Percentiles rank a stretch among this genome's conserved stretches.
phyloP scores from a whole-genome alignment of 2,329 filamentous ascomycete species.

The Myotisia sp. region DNA sequence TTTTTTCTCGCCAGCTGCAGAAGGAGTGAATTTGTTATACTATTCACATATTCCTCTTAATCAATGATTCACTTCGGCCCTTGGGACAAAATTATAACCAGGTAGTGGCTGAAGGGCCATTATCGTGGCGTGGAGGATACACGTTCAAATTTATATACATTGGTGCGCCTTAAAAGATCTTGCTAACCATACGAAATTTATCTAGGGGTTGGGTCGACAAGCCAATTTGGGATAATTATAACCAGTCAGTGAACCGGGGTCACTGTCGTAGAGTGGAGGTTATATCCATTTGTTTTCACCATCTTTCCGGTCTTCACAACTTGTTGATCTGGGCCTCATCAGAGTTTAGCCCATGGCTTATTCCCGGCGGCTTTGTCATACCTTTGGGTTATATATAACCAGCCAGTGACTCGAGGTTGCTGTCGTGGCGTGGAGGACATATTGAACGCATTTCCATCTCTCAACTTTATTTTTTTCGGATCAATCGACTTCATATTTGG shows the following conservation, averaged over 20 bases:
- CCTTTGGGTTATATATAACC: background rate
- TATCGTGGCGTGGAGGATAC: conserved; percentile 7
- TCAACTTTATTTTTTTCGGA: too few species aligned
- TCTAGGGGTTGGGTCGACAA: too few species aligned
- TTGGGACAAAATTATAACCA: background rate
- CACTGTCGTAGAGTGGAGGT: conserved; percentile 4
- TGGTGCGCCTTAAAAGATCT: background rate
- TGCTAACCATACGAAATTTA: background rate
- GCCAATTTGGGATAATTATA: conserved; percentile 1
- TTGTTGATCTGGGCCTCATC: background rate
- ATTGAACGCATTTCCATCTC: too few species aligned
- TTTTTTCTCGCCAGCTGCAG: too few species aligned
- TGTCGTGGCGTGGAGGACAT: too few species aligned
- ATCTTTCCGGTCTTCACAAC: background rate
- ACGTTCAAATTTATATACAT: background rate
- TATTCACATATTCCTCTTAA: background rate
- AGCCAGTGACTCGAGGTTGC: too few species aligned
- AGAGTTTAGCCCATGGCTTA: background rate
- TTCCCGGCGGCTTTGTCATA: background rate
- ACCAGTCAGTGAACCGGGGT: conserved; percentile 6
- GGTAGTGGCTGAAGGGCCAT: conserved; percentile 2
- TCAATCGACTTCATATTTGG: too few species aligned
- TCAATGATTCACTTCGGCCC: background rate
- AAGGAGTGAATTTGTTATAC: too few species aligned
- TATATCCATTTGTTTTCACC: background rate